These are phyloP conservation scores for Tulasnella sp. DNA, from an alignment of 768 basidiomycete genomes.

Conservation along the genomic window DNA sequence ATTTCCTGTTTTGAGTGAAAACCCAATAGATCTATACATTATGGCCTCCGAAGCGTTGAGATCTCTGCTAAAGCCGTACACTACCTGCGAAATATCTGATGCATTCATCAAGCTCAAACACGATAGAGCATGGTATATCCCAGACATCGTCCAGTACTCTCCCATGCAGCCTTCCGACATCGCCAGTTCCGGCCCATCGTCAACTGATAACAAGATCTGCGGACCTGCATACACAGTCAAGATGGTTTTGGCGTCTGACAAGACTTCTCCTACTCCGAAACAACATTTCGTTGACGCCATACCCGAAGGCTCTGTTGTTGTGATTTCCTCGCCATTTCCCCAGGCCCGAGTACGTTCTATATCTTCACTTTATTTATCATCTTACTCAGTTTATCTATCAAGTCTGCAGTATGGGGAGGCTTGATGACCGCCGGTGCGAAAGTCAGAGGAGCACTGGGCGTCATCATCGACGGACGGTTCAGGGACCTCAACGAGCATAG, in stretches of 20 bases:
- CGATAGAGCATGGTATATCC: constrained; percentile 66
- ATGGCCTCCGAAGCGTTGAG: no score
- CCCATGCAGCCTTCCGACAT: constrained; percentile 27
- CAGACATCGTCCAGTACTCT: constrained; percentile 57
- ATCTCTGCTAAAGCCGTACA: constrained; percentile 22
- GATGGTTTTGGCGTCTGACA: constrained; percentile 57
- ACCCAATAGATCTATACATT: no score
- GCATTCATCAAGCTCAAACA: constrained; percentile 72
- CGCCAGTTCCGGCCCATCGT: constrained; percentile 21
- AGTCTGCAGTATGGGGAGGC: constrained; percentile 87
- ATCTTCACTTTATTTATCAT: background rate
- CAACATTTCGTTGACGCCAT: constrained; percentile 78
- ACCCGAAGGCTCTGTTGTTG: constrained; percentile 50
- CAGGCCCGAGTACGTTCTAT: constrained; percentile 37
- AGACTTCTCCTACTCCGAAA: constrained; percentile 48
- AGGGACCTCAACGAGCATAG: constrained; percentile 76
- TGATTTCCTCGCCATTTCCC: constrained; percentile 54
- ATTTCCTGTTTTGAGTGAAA: no score
- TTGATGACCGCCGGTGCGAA: constrained; percentile 78
- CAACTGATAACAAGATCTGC: constrained; percentile 37
- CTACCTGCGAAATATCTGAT: constrained; percentile 81
- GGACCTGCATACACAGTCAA: constrained; percentile 82
- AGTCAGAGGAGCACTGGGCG: constrained; percentile 57
- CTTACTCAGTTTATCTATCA: constrained; percentile 26
- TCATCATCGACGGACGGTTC: constrained; percentile 67